phyloP scores from a whole-genome alignment of 768 basidiomycete species.

The Coprinopsis cinerea region DNA sequence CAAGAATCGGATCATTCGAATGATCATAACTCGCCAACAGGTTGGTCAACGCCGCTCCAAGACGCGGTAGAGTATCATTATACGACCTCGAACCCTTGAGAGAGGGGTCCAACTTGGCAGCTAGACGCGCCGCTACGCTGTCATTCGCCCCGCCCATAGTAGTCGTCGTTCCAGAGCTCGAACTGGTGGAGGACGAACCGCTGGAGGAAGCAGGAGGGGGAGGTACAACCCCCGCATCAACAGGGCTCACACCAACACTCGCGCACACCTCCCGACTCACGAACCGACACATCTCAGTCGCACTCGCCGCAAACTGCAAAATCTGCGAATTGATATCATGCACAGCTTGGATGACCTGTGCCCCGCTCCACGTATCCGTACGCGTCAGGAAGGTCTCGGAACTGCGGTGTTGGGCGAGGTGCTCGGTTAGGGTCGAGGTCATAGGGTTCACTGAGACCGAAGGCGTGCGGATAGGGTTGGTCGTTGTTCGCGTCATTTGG shows the following conservation, averaged over 20 bases:
- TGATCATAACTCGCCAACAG: slow-evolving; percentile 62
- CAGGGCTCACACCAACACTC: too few relatives aligned
- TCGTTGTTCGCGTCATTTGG: not conserved
- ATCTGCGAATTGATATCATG: slow-evolving; percentile 79
- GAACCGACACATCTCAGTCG: slow-evolving; percentile 62
- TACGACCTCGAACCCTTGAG: slow-evolving; percentile 3
- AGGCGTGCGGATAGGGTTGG: not conserved
- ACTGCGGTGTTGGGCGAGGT: slow-evolving; percentile 29
- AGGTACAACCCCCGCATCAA: too few relatives aligned
- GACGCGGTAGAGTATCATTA: slow-evolving; percentile 47
- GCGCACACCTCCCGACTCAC: slow-evolving; percentile 13
- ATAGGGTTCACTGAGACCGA: not conserved
- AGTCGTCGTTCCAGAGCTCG: too few relatives aligned
- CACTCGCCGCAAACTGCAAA: slow-evolving; percentile 72
- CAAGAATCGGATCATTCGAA: slow-evolving; percentile 68
- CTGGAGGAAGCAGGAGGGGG: slow-evolving; percentile 30
- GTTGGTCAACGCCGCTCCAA: slow-evolving; percentile 58
- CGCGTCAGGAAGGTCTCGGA: slow-evolving; percentile 68
- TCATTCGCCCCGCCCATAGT: too few relatives aligned
- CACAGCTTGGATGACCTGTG: slow-evolving; percentile 72
- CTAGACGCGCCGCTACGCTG: not conserved
- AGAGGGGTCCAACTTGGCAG: not conserved
- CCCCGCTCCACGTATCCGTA: slow-evolving; percentile 70
- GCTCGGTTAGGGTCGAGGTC: slow-evolving; percentile 1
- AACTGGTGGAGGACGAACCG: slow-evolving; percentile 16